Evolutionary conservation across 805 yeast species (phyloP).

Genomic region (Candida maris): DNA sequence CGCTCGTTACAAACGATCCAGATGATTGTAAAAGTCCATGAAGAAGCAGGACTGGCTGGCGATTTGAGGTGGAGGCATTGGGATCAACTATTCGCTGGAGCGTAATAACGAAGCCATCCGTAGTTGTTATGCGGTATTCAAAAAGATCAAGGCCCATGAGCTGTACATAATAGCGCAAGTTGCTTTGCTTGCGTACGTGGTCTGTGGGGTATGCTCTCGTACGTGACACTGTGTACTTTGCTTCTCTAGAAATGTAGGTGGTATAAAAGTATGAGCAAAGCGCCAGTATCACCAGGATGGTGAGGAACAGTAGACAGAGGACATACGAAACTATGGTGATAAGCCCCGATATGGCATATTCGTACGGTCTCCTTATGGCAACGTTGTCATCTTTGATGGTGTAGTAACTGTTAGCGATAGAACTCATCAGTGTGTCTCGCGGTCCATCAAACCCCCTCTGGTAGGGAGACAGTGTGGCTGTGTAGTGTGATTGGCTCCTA

Average conservation of each 20-base stretch:
- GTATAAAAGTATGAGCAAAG: slow-evolving; percentile 15
- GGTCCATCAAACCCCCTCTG: too few species aligned
- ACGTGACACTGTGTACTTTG: slow-evolving; percentile 5
- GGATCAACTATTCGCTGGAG: slow-evolving; percentile 62
- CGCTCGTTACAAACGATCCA: slow-evolving; percentile 82
- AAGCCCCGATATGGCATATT: slow-evolving; percentile 6
- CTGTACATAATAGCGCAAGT: slow-evolving; percentile 63
- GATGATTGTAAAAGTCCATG: slow-evolving; percentile 89
- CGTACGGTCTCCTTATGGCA: slow-evolving; percentile 10
- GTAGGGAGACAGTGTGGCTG: too few species aligned
- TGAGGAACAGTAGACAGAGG: slow-evolving; percentile 24
- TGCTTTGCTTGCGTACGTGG: slow-evolving; percentile 24
- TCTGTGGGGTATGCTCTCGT: slow-evolving; percentile 31
- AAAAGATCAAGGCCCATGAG: slow-evolving; percentile 57
- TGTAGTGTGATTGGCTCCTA: too few species aligned
- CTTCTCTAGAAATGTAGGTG: slow-evolving; percentile 9
- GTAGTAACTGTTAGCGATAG: slow-evolving; percentile 1
- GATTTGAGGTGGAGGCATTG: slow-evolving; percentile 22
- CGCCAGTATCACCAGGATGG: slow-evolving; percentile 24
- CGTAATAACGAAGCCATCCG: slow-evolving; percentile 74
- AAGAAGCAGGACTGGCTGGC: slow-evolving; percentile 63
- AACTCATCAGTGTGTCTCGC: slow-evolving; percentile 1
- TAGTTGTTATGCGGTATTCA: slow-evolving; percentile 60
- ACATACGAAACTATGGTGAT: slow-evolving; percentile 14
- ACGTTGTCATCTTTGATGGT: background rate